A percentile compares a stretch with the other conserved stretches of the same genome.
These are phyloP conservation scores for Lachnum nothofagi DNA, from an alignment of 2,329 filamentous ascomycete species.

Conservation along the genomic window DNA sequence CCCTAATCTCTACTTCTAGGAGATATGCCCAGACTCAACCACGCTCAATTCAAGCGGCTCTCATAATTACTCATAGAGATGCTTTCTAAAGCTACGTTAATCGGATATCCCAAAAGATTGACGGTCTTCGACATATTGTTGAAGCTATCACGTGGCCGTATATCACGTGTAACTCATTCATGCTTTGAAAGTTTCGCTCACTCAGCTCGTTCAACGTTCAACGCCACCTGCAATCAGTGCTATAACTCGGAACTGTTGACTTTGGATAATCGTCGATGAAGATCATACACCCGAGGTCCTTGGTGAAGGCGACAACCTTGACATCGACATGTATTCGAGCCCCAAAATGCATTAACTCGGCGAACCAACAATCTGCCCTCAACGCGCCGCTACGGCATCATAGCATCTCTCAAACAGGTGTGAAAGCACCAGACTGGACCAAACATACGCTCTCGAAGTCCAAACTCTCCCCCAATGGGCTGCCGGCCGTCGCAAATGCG, in stretches of 20 bases:
- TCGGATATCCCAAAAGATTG: too few species aligned
- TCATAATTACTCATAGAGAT: too few species aligned
- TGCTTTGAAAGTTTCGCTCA: too few species aligned
- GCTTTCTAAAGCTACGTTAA: too few species aligned
- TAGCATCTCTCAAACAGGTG: constrained; percentile 2
- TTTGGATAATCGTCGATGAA: constrained; percentile 12
- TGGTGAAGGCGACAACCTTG: constrained; percentile 3
- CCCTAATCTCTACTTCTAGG: too few species aligned
- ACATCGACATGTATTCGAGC: not conserved
- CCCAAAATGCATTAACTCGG: not conserved
- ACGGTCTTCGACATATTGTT: too few species aligned
- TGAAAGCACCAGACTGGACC: constrained; percentile 17
- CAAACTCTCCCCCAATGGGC: not conserved
- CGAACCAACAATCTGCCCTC: not conserved
- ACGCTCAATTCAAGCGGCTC: too few species aligned
- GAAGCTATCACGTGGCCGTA: too few species aligned
- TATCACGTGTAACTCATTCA: too few species aligned
- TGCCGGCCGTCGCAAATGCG: not conserved
- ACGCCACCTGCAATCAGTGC: not conserved
- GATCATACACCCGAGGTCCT: constrained; percentile 1
- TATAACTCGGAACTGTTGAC: not conserved
- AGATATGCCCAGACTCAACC: too few species aligned
- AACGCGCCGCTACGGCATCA: constrained; percentile 1
- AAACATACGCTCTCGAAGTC: constrained; percentile 9
- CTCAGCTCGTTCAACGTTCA: not conserved